Evolutionary conservation across 2,329 filamentous ascomycete species (phyloP).

Genomic region (Pseudogymnoascus sp.): DNA sequence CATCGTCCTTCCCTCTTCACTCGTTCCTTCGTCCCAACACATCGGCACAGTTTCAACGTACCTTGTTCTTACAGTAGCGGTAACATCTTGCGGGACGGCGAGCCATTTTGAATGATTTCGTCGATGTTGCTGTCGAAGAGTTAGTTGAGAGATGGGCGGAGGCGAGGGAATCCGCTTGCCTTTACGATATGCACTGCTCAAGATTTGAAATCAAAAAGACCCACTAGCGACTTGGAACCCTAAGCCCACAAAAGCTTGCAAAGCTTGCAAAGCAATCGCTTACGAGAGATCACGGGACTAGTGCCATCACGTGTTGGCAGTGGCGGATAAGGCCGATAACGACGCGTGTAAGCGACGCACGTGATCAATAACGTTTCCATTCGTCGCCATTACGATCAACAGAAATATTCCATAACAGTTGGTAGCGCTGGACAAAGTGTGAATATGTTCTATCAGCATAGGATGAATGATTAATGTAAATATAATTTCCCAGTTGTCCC

Average conservation of each 20-base stretch:
- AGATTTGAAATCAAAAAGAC: constrained; percentile 10
- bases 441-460: not conserved
- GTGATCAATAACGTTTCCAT: not conserved
- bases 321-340: not conserved
- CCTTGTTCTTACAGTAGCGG: constrained; percentile 99
- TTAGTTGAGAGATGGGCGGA: constrained; percentile 9
- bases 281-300: constrained; percentile 7
- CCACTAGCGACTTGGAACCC: constrained; percentile 3
- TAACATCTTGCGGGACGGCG: constrained; percentile 99
- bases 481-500: not conserved
- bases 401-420: not conserved
- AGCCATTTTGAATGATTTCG: constrained; percentile 81
- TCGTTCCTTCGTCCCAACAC: not conserved
- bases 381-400: not conserved
- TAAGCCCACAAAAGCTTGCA: constrained; percentile 10
- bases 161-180: constrained; percentile 7
- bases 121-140: constrained; percentile 25
- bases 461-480: not conserved
- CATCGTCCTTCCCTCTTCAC: not conserved
- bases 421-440: not conserved
- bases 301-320: not conserved
- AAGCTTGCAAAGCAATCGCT: constrained; percentile 9
- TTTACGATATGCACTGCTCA: constrained; percentile 25
- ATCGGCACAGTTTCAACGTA: constrained; percentile 39
- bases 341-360: not conserved